phyloP scores from a whole-genome alignment of 345 rosid genomes.

The Pugionium dolabratum region DNA sequence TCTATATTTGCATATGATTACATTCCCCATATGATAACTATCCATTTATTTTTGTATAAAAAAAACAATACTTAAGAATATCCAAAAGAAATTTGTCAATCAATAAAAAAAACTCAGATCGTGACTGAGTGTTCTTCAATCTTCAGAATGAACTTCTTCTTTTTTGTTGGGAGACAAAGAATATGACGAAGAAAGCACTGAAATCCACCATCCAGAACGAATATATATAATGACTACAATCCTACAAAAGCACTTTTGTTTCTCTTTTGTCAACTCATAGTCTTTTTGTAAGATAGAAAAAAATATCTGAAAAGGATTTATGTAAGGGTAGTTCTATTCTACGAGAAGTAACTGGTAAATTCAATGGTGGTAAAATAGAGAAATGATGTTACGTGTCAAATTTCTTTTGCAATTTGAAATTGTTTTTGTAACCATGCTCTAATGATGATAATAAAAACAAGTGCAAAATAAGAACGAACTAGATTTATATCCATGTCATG shows the following conservation, averaged over 20 bases:
- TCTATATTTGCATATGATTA: neutral
- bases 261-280: conserved; percentile 36
- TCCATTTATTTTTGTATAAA: neutral
- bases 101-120: neutral
- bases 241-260: conserved; percentile 29
- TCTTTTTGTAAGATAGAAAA: no score
- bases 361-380: neutral
- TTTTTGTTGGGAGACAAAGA: conserved; percentile 33
- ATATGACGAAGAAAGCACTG: conserved; percentile 39
- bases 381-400: neutral
- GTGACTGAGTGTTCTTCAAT: conserved; percentile 26
- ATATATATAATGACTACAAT: conserved; percentile 26
- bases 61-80: neutral
- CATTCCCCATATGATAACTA: neutral
- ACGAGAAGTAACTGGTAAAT: conserved; percentile 18
- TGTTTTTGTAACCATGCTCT: neutral
- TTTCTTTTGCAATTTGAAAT: neutral
- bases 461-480: neutral
- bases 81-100: neutral
- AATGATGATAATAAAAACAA: neutral
- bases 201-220: conserved; percentile 27
- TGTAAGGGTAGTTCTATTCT: conserved; percentile 14
- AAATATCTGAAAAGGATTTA: neutral
- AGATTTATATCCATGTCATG: no score
- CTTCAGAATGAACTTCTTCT: conserved; percentile 9